Evolutionary conservation across 164 flowering plant genomes (phyloP).

Genomic region (Tetrastigma voinierianum): DNA sequence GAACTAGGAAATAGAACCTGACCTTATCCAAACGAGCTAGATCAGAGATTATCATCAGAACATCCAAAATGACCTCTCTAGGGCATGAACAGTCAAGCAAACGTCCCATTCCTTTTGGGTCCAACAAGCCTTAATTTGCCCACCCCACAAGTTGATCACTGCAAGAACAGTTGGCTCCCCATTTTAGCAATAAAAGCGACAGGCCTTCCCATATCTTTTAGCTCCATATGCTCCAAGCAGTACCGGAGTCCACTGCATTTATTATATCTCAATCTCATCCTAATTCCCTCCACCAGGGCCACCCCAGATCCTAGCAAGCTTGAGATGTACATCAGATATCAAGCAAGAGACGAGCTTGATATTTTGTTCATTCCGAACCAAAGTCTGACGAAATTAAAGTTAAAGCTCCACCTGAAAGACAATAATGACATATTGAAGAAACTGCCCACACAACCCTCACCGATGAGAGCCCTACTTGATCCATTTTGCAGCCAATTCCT

Average conservation of each 20-base stretch:
- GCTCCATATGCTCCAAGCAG: slow-evolving; percentile 70
- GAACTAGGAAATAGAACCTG: slow-evolving; percentile 14
- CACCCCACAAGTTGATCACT: slow-evolving; percentile 69
- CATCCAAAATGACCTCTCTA: slow-evolving; percentile 72
- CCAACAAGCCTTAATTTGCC: slow-evolving; percentile 87
- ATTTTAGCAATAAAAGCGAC: slow-evolving; percentile 95
- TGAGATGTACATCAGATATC: slow-evolving; percentile 72
- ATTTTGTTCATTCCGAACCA: slow-evolving; percentile 59
- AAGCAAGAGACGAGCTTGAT: slow-evolving; percentile 56
- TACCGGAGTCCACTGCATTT: slow-evolving; percentile 65
- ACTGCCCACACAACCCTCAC: slow-evolving; percentile 80
- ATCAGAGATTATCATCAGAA: slow-evolving; percentile 86
- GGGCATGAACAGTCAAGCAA: slow-evolving; percentile 66
- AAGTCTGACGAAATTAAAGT: slow-evolving; percentile 73
- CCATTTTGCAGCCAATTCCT: slow-evolving; percentile 28
- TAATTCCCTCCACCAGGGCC: slow-evolving; percentile 98
- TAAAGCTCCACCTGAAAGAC: slow-evolving; percentile 77
- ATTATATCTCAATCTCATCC: slow-evolving; percentile 65
- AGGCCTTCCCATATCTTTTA: slow-evolving; percentile 66
- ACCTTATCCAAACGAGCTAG: slow-evolving; percentile 97
- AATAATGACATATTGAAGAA: slow-evolving; percentile 74
- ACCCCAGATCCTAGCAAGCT: slow-evolving; percentile 68
- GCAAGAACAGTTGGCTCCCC: slow-evolving; percentile 63
- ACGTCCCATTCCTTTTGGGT: slow-evolving; percentile 55
- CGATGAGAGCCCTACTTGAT: slow-evolving; percentile 72